Base-by-base conservation (phyloP, 345 rosid genomes). In the Viola odorata region DNA sequence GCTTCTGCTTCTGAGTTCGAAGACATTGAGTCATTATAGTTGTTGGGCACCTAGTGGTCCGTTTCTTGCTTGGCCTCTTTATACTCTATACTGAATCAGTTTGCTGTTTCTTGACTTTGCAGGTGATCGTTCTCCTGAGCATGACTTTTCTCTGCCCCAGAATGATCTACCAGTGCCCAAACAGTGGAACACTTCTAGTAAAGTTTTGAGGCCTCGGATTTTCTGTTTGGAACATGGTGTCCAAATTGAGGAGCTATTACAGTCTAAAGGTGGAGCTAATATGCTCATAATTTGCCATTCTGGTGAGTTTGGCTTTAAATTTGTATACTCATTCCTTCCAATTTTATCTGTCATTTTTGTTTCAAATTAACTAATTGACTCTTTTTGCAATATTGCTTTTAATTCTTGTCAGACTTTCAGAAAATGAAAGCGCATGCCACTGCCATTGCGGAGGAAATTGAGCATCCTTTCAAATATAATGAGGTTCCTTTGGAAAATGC, bases 191-290 rank as follows among this genome's bases (percentile, higher is more conserved):
- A 77, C 72, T 61, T 86, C 82, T 48, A 72, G 65, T 53, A 84
- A 81, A 71, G 75, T 64, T 68, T 12, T 69, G 60, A 88, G 98
- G 62, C 99, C 99, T 69, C 87, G 94, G 42, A 72, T 95, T 72
- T 95, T 95, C 78, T 95, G 99, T 77, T 84, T 95, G 15, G 98
- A 95, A 74, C 99, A 95, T 81, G 85, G 87, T 62, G 67, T 80
- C 73, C 85, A 88, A 78, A 78, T 84, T 62, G 81, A 85, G 74
- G 88, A 85, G 76, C 73, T 91, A 61, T 55, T 88, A 68, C 86
- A 45, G 63, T 68, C 81, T 56, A 86, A 77, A 80, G 98, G 98
- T 77, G 99, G 99, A 75, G 83, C 80, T 14, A 81, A 84, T 60
- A 61, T 87, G 69, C 82, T 87, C 75, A 77, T 88, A 40, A 88